Percentiles rank a stretch among this genome's conserved stretches.
Conservation (phyloP, 164 flowering plant species). For the Aristolochia fimbriata region DNA sequence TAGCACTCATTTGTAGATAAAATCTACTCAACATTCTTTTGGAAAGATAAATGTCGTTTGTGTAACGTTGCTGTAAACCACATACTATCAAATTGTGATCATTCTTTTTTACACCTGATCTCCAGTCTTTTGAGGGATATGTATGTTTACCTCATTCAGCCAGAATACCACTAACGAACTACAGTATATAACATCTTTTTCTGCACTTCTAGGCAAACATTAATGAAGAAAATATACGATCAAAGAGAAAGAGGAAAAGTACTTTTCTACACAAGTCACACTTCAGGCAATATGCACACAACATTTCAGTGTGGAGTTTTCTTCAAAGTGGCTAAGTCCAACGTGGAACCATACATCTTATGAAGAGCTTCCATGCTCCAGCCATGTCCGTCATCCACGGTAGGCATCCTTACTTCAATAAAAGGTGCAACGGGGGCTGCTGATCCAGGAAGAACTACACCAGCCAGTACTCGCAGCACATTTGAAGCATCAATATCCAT, state of each 20-base stretch:
- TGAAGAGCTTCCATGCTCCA: slow-evolving; percentile 79
- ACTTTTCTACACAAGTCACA: neutral
- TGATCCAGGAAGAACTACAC: slow-evolving; percentile 41
- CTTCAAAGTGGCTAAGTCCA: slow-evolving; percentile 46
- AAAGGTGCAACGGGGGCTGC: slow-evolving; percentile 36
- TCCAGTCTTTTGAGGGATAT: too few species aligned
- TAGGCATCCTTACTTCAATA: slow-evolving; percentile 85
- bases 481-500: slow-evolving; percentile 85
- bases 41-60: too few species aligned
- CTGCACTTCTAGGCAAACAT: neutral
- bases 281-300: neutral
- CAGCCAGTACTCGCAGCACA: slow-evolving; percentile 62
- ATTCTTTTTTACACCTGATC: too few species aligned
- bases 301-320: slow-evolving; percentile 17
- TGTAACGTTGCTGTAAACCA: too few species aligned
- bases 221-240: too few species aligned
- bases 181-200: too few species aligned
- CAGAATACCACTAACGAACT: too few species aligned
- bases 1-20: too few species aligned
- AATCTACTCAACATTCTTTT: too few species aligned
- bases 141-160: too few species aligned
- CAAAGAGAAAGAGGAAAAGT: neutral
- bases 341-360: slow-evolving; percentile 42
- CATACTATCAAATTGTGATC: too few species aligned
- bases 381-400: slow-evolving; percentile 92